Percentiles rank a stretch among this genome's conserved stretches.
These are phyloP conservation scores for Yueomyces sinensis DNA, from an alignment of 805 yeast genomes.

Conservation along the genomic window DNA sequence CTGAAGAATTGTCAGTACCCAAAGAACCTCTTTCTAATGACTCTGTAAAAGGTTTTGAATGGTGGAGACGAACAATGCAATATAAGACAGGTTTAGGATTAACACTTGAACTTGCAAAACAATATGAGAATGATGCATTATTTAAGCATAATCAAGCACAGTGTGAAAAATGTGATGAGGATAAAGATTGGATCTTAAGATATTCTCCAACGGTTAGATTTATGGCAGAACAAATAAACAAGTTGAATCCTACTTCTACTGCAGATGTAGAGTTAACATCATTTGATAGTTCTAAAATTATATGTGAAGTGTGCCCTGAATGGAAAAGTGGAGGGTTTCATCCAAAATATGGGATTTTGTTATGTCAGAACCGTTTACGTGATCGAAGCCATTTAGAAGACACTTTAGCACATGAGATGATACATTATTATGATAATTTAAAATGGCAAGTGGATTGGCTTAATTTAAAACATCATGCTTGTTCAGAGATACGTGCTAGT, in stretches of 20 bases:
- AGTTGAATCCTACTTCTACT: slow-evolving; percentile 27
- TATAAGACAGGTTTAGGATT: slow-evolving; percentile 63
- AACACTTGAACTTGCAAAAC: slow-evolving; percentile 34
- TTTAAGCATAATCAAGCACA: slow-evolving; percentile 34
- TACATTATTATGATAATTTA: slow-evolving; percentile 85
- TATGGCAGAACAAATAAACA: slow-evolving; percentile 71
- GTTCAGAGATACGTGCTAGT: slow-evolving; percentile 91
- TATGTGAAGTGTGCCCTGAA: slow-evolving; percentile 77
- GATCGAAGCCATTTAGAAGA: slow-evolving; percentile 80
- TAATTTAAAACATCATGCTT: slow-evolving; percentile 85
- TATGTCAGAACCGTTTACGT: slow-evolving; percentile 72
- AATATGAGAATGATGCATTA: slow-evolving; percentile 43
- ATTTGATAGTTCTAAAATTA: slow-evolving; percentile 27
- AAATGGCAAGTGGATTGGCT: slow-evolving; percentile 81
- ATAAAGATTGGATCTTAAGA: slow-evolving; percentile 65
- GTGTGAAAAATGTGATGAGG: slow-evolving; percentile 60
- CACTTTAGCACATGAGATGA: slow-evolving; percentile 80
- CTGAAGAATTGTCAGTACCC: background rate
- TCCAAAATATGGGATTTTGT: slow-evolving; percentile 73
- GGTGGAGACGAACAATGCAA: slow-evolving; percentile 68
- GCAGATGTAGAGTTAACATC: background rate
- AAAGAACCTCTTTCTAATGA: background rate
- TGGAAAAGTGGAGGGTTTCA: slow-evolving; percentile 84
- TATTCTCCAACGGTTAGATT: slow-evolving; percentile 79
- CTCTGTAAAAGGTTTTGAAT: slow-evolving; percentile 41